Conservation (phyloP, 768 basidiomycete genomes). For the Mrakia gelida region DNA sequence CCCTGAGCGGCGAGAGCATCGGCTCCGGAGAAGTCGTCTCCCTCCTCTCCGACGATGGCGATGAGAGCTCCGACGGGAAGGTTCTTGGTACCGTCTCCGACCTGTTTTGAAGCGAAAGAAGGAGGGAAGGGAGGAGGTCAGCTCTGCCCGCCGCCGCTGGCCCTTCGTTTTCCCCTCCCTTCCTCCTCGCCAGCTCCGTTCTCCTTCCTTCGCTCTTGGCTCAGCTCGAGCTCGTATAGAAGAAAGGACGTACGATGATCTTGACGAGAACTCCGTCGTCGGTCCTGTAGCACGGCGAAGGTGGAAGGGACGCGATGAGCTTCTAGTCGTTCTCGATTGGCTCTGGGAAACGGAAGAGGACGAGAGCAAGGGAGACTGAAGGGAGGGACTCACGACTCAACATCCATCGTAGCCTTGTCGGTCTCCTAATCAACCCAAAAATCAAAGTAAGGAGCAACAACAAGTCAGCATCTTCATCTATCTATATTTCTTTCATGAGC, state of each 20-base stretch:
- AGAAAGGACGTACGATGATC: slow-evolving; percentile 68
- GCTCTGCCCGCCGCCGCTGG: not conserved
- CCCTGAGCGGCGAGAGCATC: slow-evolving; percentile 66
- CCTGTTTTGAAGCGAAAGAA: slow-evolving; percentile 48
- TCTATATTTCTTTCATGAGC: not conserved
- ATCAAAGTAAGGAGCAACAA: not conserved
- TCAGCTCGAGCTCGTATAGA: not conserved
- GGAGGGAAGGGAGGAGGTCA: slow-evolving; percentile 8
- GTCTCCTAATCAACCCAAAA: slow-evolving; percentile 65
- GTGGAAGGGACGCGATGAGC: not conserved
- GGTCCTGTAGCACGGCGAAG: slow-evolving; percentile 48
- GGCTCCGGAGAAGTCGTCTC: slow-evolving; percentile 85
- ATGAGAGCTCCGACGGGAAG: slow-evolving; percentile 82
- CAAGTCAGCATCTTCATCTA: not conserved
- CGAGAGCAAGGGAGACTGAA: not conserved
- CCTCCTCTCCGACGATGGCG: slow-evolving; percentile 89
- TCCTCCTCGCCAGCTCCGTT: not conserved
- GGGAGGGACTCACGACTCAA: slow-evolving; percentile 60
- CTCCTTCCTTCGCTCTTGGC: not conserved
- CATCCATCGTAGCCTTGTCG: slow-evolving; percentile 99
- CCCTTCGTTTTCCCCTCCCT: not conserved
- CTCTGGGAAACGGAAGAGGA: not conserved
- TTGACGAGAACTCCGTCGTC: slow-evolving; percentile 95
- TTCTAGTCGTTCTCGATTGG: not conserved
- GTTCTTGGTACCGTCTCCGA: slow-evolving; percentile 77